Evolutionary conservation across 2,329 filamentous ascomycete genomes (phyloP).

Genomic region (Iodosphaeria phyllophila): DNA sequence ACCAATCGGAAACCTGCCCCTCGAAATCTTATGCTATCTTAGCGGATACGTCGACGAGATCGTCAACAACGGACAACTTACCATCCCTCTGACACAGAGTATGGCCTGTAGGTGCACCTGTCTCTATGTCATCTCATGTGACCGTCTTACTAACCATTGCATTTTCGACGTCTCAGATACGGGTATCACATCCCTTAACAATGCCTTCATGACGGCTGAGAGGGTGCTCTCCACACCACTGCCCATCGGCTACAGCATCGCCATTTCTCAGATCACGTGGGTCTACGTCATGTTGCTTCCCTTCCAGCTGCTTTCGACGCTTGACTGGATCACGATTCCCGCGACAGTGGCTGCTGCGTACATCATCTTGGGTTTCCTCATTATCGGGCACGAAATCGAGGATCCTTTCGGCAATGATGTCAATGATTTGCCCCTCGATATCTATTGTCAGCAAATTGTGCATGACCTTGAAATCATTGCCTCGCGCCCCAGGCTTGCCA

Average conservation of each 20-base stretch:
- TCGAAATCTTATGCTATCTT: slow-evolving; percentile 63
- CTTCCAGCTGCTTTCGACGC: slow-evolving; percentile 51
- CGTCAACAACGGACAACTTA: slow-evolving; percentile 33
- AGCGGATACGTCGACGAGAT: slow-evolving; percentile 45
- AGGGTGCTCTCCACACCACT: slow-evolving; percentile 69
- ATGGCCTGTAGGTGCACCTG: slow-evolving; percentile 20
- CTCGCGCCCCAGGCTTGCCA: slow-evolving; percentile 29
- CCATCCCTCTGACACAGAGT: slow-evolving; percentile 38
- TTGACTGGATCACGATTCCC: slow-evolving; percentile 62
- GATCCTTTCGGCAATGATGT: slow-evolving; percentile 74
- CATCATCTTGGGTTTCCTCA: slow-evolving; percentile 60
- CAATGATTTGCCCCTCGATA: slow-evolving; percentile 62
- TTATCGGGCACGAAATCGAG: slow-evolving; percentile 67
- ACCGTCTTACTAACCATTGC: slow-evolving; percentile 7
- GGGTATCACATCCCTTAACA: slow-evolving; percentile 45
- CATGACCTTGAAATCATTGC: slow-evolving; percentile 59
- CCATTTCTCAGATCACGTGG: slow-evolving; percentile 75
- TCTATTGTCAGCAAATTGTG: slow-evolving; percentile 58
- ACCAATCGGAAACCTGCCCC: slow-evolving; percentile 65
- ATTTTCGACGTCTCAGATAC: slow-evolving; percentile 25
- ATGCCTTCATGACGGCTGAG: slow-evolving; percentile 54
- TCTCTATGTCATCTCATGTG: slow-evolving; percentile 3
- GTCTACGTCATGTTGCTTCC: slow-evolving; percentile 66
- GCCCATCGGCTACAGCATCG: slow-evolving; percentile 66
- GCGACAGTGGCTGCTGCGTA: slow-evolving; percentile 56